These are phyloP conservation scores for Nicotiana paniculata DNA, from an alignment of 257 asterid genomes.

Conservation along the genomic window DNA sequence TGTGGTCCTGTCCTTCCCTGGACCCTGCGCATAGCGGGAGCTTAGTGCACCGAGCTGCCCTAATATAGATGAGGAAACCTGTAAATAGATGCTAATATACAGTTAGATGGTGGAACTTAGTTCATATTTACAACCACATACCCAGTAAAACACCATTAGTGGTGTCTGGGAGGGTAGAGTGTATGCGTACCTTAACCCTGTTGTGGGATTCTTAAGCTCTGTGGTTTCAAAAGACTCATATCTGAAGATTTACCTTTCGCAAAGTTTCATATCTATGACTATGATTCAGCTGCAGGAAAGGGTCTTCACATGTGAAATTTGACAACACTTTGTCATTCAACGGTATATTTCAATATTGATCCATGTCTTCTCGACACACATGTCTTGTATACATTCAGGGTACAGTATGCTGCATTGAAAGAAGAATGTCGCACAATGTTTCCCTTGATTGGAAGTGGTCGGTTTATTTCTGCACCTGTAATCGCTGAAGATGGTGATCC, in stretches of 20 bases:
- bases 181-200: no score
- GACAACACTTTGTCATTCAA: background rate
- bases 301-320: background rate
- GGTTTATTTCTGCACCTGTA: conserved; percentile 81
- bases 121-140: background rate
- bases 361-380: conserved; percentile 5
- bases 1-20: no score
- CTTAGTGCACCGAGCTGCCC: no score
- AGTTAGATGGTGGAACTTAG: background rate
- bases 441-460: conserved; percentile 86
- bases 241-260: background rate
- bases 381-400: conserved; percentile 41
- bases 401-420: conserved; percentile 59
- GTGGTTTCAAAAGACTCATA: background rate
- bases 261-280: background rate
- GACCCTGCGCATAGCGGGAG: no score
- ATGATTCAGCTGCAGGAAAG: background rate
- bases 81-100: background rate
- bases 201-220: background rate
- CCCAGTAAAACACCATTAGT: no score
- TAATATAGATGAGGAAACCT: background rate
- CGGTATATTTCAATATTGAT: background rate
- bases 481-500: conserved; percentile 86
- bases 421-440: conserved; percentile 78
- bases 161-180: no score